Evolutionary conservation across 2,329 filamentous ascomycete species (phyloP), one percentile per base, ranked within the genome.

Genomic region (Lasiodiplodia gonubiensis): DNA sequence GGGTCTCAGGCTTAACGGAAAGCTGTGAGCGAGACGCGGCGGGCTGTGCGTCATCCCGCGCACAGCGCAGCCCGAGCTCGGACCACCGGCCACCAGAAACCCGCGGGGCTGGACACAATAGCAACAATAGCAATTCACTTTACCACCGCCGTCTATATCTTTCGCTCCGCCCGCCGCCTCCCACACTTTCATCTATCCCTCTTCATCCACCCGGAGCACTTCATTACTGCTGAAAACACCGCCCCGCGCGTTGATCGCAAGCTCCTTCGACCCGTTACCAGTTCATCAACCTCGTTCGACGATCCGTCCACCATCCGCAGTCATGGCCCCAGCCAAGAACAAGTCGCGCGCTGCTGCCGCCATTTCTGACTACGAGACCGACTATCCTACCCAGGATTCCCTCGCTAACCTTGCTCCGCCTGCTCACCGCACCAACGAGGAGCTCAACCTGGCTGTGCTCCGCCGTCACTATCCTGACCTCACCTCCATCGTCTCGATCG

Each of bases 361-460:
- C 74, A 84, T 80, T 63, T 87, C 83, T 71, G 86, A 82, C 81
- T 87, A 80, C 77, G 84, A 86, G 69, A 84, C 81, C 21, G 83
- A 86, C 73, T 76, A 78, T 61, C 72, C 77, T 70, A 73, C 78
- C 27, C 68, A 73, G 76, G 35, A 69, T 69, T 16, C 27, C 2
- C 23, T 65, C 8, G 35, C 30, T 27, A 10, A 71, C 77, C 59
- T 78, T 79, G 30, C 77, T 79, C 33, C 82, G 83, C 51, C 82
- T 10, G 3, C 83, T 65, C 77, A 81, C 42, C 89, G 92, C 71
- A 90, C 90, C 70, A 95, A 94, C 78, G 91, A 90, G 66, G 90
- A 96, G 72, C 89, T 98, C 75, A 98, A 98, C 82, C 85, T 97
- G 71, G 85, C 88, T 59, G 94, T 97, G 48, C 85, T 98, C 42